Conservation (phyloP, 805 yeast species). For the Metschnikowia reukaufii region DNA sequence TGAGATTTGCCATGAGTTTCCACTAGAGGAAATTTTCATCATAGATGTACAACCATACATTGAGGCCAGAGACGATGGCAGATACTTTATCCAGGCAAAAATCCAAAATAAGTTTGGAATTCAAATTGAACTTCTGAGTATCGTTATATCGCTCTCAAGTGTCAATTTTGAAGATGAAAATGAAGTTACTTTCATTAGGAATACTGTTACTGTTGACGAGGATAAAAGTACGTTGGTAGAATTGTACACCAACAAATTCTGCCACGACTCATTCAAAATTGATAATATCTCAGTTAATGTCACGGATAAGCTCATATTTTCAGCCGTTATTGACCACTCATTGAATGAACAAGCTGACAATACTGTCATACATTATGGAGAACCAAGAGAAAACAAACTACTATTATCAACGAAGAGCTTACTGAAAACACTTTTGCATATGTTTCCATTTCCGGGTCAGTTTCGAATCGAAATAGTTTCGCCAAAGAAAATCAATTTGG, state of each 20-base stretch:
- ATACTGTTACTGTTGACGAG: slow-evolving; percentile 7
- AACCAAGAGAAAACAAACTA: not conserved
- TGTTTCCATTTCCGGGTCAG: slow-evolving; percentile 7
- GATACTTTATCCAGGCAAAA: slow-evolving; percentile 36
- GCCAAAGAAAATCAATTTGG: slow-evolving; percentile 29
- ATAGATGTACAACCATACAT: slow-evolving; percentile 39
- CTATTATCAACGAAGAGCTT: not conserved
- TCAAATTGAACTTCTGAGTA: slow-evolving; percentile 21
- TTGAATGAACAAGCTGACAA: not conserved
- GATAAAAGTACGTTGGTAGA: slow-evolving; percentile 11
- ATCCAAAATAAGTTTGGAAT: slow-evolving; percentile 32
- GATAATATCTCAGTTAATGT: slow-evolving; percentile 8
- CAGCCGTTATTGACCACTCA: not conserved
- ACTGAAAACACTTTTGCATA: not conserved
- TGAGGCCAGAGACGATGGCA: slow-evolving; percentile 30
- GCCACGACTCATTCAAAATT: slow-evolving; percentile 3
- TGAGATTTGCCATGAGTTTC: slow-evolving; percentile 19
- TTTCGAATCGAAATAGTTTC: slow-evolving; percentile 29
- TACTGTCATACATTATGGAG: slow-evolving; percentile 13
- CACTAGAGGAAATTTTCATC: slow-evolving; percentile 38
- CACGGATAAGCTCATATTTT: slow-evolving; percentile 11
- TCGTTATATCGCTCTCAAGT: slow-evolving; percentile 24
- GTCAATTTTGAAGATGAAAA: slow-evolving; percentile 15
- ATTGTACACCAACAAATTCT: slow-evolving; percentile 7
- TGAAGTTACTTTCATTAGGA: slow-evolving; percentile 12